phyloP scores from a whole-genome alignment of 2,329 filamentous ascomycete genomes.

The Paracorniculantispora psalliotae region DNA sequence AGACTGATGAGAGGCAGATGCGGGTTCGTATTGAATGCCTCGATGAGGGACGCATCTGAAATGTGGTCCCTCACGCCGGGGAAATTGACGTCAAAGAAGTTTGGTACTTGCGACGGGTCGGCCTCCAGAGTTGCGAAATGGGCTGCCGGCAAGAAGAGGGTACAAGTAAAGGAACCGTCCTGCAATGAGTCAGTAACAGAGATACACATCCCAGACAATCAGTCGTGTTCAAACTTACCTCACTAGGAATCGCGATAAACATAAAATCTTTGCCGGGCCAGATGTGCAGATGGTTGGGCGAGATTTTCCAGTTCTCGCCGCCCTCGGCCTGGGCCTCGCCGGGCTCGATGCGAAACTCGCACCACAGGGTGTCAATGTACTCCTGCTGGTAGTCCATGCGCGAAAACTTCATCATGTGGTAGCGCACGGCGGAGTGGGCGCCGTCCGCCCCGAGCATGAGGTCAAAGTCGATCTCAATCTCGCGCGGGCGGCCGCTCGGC shows the following conservation, averaged over 20 bases:
- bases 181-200: slow-evolving; percentile 29
- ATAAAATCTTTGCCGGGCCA: slow-evolving; percentile 93
- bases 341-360: slow-evolving; percentile 80
- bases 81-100: slow-evolving; percentile 79
- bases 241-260: slow-evolving; percentile 92
- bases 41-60: slow-evolving; percentile 58
- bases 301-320: slow-evolving; percentile 63
- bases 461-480: slow-evolving; percentile 84
- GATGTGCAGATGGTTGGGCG: slow-evolving; percentile 91
- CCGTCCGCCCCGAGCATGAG: slow-evolving; percentile 93
- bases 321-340: slow-evolving; percentile 24
- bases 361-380: slow-evolving; percentile 97
- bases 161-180: slow-evolving; percentile 92
- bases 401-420: slow-evolving; percentile 92
- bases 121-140: slow-evolving; percentile 66
- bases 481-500: slow-evolving; percentile 46
- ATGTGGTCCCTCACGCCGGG: slow-evolving; percentile 77
- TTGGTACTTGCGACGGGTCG: slow-evolving; percentile 52
- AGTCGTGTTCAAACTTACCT: slow-evolving; percentile 38
- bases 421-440: slow-evolving; percentile 84
- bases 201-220: too few relatives aligned
- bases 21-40: slow-evolving; percentile 75
- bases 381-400: slow-evolving; percentile 88
- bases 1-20: slow-evolving; percentile 91
- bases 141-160: slow-evolving; percentile 75